Conservation (phyloP, 805 yeast genomes). For the Yarrowia yakushimensis region DNA sequence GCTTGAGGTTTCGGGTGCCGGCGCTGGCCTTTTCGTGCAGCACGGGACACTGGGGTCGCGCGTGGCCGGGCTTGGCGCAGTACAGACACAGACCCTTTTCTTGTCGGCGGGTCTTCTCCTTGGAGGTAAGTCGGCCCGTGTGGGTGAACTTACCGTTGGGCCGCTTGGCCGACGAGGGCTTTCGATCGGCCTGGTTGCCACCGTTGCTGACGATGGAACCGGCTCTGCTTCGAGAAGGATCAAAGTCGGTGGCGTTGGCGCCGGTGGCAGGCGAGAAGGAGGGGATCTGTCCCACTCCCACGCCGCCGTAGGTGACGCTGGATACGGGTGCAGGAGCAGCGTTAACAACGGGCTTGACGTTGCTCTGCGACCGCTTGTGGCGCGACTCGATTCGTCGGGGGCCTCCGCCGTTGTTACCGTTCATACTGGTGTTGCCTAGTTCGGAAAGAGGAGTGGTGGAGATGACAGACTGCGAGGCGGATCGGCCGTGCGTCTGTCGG, state of each 20-base stretch:
- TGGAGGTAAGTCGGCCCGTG: conserved; percentile 16
- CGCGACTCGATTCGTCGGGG: conserved; percentile 20
- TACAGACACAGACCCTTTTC: conserved; percentile 24
- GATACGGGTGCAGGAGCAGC: background rate
- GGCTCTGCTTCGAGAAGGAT: conserved; percentile 11
- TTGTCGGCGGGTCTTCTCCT: conserved; percentile 17
- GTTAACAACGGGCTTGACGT: background rate
- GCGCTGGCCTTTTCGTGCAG: conserved; percentile 19
- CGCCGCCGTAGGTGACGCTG: conserved; percentile 8
- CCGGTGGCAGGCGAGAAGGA: conserved; percentile 7
- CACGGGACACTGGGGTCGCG: conserved; percentile 25
- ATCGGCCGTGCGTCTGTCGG: conserved; percentile 21
- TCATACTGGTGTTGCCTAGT: conserved; percentile 17
- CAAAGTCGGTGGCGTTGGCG: background rate
- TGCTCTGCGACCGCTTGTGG: conserved; percentile 10
- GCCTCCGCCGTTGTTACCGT: conserved; percentile 23
- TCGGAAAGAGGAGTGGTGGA: conserved; percentile 22
- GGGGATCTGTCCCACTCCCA: conserved; percentile 16
- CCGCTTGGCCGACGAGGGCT: conserved; percentile 18
- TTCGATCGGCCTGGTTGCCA: background rate
- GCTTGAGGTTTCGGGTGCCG: conserved; percentile 21
- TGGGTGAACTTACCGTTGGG: conserved; percentile 25
- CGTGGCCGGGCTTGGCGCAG: conserved; percentile 24
- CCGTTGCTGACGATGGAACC: background rate
- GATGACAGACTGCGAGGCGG: conserved; percentile 20